Conservation (phyloP, 306 rosid genomes). For the Acmispon strigosus region DNA sequence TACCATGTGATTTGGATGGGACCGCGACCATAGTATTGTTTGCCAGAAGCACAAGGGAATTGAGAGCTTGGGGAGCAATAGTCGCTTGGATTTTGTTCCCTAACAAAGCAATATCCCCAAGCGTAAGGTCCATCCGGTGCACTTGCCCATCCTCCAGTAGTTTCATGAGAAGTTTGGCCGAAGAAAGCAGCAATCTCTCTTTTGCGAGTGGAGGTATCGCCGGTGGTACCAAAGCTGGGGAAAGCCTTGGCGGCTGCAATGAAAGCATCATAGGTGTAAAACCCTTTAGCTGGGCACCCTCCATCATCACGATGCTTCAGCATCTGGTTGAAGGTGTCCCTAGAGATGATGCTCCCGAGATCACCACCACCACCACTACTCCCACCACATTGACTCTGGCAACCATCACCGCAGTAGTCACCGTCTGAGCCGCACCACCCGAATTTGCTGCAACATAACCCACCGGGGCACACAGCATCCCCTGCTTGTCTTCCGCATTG, state of each 20-base stretch:
- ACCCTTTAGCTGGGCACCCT: slow-evolving; percentile 29
- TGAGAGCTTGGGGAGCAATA: slow-evolving; percentile 18
- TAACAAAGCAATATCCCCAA: slow-evolving; percentile 57
- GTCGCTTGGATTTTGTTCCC: slow-evolving; percentile 1
- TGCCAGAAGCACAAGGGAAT: slow-evolving; percentile 46
- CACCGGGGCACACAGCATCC: slow-evolving; percentile 40
- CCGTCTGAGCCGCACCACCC: slow-evolving; percentile 39
- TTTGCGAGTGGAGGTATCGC: slow-evolving; percentile 33
- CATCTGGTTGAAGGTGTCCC: slow-evolving; percentile 34
- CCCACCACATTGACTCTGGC: slow-evolving; percentile 49
- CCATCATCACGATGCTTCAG: slow-evolving; percentile 40
- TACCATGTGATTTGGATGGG: slow-evolving; percentile 45
- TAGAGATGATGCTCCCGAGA: slow-evolving; percentile 21
- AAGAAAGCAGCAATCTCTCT: slow-evolving; percentile 61
- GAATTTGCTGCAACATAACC: slow-evolving; percentile 41
- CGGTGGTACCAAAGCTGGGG: slow-evolving; percentile 37
- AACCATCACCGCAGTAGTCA: slow-evolving; percentile 25
- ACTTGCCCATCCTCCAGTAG: slow-evolving; percentile 49
- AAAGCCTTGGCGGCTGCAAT: slow-evolving; percentile 44
- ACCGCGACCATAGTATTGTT: slow-evolving; percentile 49
- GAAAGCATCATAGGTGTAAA: slow-evolving; percentile 56
- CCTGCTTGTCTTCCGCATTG: slow-evolving; percentile 38
- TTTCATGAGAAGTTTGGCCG: slow-evolving; percentile 60
- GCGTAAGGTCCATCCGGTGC: slow-evolving; percentile 74
- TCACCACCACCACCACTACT: not conserved